Conservation (phyloP, 257 asterid genomes). For the Verbena officinalis region DNA sequence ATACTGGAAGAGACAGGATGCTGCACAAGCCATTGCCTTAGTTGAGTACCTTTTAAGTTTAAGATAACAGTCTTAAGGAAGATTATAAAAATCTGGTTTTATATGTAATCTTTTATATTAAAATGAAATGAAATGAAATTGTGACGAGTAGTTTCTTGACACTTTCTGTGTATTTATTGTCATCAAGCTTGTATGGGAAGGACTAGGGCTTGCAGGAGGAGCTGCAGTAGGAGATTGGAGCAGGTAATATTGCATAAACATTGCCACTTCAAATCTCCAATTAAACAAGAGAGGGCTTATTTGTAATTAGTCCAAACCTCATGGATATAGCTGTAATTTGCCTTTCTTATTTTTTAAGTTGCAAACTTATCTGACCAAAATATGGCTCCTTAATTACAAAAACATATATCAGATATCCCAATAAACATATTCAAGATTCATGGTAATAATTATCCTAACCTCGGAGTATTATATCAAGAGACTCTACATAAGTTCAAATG, state of each 20-base stretch:
- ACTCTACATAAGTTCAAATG: too few species aligned
- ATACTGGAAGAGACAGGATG: conserved; percentile 51
- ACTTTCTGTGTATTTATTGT: neutral
- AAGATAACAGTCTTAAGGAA: too few species aligned
- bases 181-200: conserved; percentile 44
- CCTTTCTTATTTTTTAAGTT: neutral
- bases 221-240: conserved; percentile 41
- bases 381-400: neutral
- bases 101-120: too few species aligned
- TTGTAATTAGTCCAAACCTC: too few species aligned
- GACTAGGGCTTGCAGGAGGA: conserved; percentile 45
- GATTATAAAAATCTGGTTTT: too few species aligned
- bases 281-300: too few species aligned
- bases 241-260: conserved; percentile 24
- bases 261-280: neutral
- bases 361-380: neutral
- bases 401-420: too few species aligned
- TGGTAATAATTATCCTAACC: too few species aligned
- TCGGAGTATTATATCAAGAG: too few species aligned
- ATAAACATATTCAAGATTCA: too few species aligned
- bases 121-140: neutral
- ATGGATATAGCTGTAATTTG: too few species aligned
- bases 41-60: too few species aligned
- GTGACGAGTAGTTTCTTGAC: neutral
- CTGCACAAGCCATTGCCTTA: conserved; percentile 51